Base-by-base conservation (phyloP, 2,329 filamentous ascomycete species). In the Colletotrichum plurivorum region DNA sequence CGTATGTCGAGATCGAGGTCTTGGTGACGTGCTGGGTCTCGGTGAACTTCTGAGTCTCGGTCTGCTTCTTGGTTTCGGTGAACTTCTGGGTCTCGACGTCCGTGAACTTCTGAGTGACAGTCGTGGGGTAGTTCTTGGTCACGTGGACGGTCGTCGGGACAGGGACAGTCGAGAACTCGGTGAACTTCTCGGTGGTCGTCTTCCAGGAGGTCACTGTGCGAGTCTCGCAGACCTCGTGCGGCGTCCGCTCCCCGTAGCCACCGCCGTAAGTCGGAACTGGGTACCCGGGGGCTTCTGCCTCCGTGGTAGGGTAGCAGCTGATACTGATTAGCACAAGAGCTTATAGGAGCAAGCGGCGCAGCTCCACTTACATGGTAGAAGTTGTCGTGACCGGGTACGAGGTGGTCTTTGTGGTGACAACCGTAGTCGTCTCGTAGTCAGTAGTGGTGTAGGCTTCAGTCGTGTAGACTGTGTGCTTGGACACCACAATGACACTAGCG, bases 361-460 rank as follows among this genome's bases (percentile, higher is more conserved):
- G 10, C 5, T 6, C 5, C 18, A 62, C 67, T 68, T 63, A 70
- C 67, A 71, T 18, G 7, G 71, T 59, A 31, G 63, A 43, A 4
- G 70, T 70, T 3, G 69, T 70, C 2, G 70, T 73, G n/a, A 73
- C 71, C 12, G 71, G 67, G 6, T 73, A 73, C 4, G 70, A 71
- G 5, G 64, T 49, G 3, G 65, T 36, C 31, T 60, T 54, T 6
- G 67, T 70, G 15, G 57, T 41, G 9, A 63, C 36, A 1, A 69
- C 22, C 1, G 63, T 71, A 2, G 39, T 58, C 13, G 67, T 68
- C 22, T 70, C 54, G 25, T 59, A 71, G 3, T 71, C 52, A 1
- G 70, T 71, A 4, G 63, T 63, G 1, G 67, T 71, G 27, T 63
- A 71, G 2, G 53, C 57, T 48, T 67, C 6, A 5, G 62, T 71